These are phyloP conservation scores for Ophiostoma populinum DNA, from an alignment of 2,329 filamentous ascomycete genomes.

Conservation along the genomic window DNA sequence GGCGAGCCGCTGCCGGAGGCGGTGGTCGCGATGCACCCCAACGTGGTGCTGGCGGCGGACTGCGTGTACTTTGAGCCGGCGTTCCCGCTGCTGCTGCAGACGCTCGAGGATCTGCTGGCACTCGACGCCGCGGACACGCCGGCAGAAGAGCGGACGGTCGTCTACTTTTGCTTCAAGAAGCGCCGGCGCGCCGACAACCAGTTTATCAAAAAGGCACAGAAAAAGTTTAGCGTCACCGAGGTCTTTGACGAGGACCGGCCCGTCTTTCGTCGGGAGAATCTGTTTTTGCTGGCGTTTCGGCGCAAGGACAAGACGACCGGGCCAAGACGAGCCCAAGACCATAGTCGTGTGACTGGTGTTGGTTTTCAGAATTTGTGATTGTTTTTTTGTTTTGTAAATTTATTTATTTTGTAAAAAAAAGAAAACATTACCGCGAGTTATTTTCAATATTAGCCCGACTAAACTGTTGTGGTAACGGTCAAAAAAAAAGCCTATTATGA, in stretches of 20 bases:
- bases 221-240: conserved; percentile 45
- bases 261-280: conserved; percentile 35
- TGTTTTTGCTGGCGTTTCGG: conserved; percentile 44
- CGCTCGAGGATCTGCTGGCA: conserved; percentile 55
- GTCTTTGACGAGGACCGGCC: conserved; percentile 42
- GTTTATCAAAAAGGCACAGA: conserved; percentile 55
- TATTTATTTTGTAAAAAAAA: not conserved
- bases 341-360: not conserved
- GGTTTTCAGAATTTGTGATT: not conserved
- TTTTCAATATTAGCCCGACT: too few relatives aligned
- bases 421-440: not conserved
- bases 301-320: conserved; percentile 16
- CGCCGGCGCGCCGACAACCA: conserved; percentile 64
- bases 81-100: conserved; percentile 71
- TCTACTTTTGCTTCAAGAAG: conserved; percentile 91
- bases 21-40: conserved; percentile 41
- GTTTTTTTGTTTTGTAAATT: not conserved
- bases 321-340: not conserved
- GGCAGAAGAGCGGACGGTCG: conserved; percentile 19
- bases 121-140: conserved; percentile 29
- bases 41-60: conserved; percentile 83
- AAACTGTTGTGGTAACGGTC: too few relatives aligned
- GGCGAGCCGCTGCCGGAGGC: conserved; percentile 38
- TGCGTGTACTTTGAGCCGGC: conserved; percentile 96
- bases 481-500: too few relatives aligned